Conservation (phyloP, 2,329 filamentous ascomycete genomes). For the Fusarium sp. region DNA sequence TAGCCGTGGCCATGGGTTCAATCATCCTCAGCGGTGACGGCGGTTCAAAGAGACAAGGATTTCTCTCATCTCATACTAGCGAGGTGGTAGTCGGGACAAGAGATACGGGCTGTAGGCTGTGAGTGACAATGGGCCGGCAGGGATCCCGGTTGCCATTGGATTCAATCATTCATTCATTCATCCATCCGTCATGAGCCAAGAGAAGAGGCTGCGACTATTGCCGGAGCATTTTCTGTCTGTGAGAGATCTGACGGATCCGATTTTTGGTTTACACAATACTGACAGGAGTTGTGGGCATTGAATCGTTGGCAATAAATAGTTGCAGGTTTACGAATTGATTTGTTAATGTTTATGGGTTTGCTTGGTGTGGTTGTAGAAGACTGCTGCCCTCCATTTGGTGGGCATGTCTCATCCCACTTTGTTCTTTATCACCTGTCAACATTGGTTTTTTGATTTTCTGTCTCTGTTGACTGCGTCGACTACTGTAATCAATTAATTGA, state of each 20-base stretch:
- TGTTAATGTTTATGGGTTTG: neutral
- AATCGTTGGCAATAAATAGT: neutral
- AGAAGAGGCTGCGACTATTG: slow-evolving; percentile 6
- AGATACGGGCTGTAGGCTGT: slow-evolving; percentile 36
- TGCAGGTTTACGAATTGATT: neutral
- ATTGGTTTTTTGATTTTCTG: neutral
- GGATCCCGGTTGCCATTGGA: slow-evolving; percentile 2
- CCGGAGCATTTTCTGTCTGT: neutral
- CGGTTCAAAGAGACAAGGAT: slow-evolving; percentile 29
- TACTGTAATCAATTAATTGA: neutral
- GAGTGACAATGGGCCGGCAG: slow-evolving; percentile 27
- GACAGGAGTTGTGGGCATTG: neutral
- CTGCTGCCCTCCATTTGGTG: neutral
- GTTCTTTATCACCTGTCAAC: neutral
- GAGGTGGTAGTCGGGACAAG: slow-evolving; percentile 38
- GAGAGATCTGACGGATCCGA: neutral
- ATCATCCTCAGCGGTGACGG: slow-evolving; percentile 24
- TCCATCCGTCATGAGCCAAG: neutral
- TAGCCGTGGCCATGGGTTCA: slow-evolving; percentile 18
- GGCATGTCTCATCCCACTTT: neutral
- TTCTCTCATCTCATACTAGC: slow-evolving; percentile 28
- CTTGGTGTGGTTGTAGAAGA: slow-evolving; percentile 9
- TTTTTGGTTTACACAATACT: neutral
- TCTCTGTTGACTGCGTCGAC: neutral
- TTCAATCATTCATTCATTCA: too few species aligned